Base-by-base conservation (phyloP, 2,329 filamentous ascomycete species). In the Monilinia polystroma region DNA sequence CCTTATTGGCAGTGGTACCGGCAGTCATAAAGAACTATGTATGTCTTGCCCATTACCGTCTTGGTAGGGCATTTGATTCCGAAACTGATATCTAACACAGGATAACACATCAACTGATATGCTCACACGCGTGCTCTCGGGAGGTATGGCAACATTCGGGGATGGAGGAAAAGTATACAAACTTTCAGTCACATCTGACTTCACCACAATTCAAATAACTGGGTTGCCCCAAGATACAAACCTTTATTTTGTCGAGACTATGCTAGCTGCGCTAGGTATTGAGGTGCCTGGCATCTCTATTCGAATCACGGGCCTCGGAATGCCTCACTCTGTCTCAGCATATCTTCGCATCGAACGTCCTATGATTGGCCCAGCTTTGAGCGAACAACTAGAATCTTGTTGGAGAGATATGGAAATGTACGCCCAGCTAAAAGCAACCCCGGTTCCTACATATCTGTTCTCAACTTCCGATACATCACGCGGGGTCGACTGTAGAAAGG, bases 161-260 rank as follows among this genome's bases (percentile, higher is more conserved):
- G 67, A 71, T n/a, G 67, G 68, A 14, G 73, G 67, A 55, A 64
- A 73, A 23, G 64, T 73, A 26, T 26, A 66, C 18, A 74, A 73
- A 68, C 60, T 75, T 14, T 69, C 68, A 35, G 65, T 74, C n/a
- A 70, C 72, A 5, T 52, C 69, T 41, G 73, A 74, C 55, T 74
- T 74, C 51, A 74, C 72, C 54, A 56, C 68, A 51, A 68, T 68
- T 29, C 69, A 66, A 20, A 71, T 75, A 29, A 69, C 53, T 8
- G 72, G 70, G 23, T 55, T 74, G 56, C 35, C 65, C 18, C 52
- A 64, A 57, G 67, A 59, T 64, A 70, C 63, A 51, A 68, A 67
- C 14, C 56, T 66, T 49, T 60, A 55, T 70, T 52, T 60, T 41
- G 52, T 70, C 1, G 65, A 67, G 53, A 54, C 63, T 1, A 66